Evolutionary conservation across 768 basidiomycete species (phyloP).

Genomic region (Mrakia blollopis): DNA sequence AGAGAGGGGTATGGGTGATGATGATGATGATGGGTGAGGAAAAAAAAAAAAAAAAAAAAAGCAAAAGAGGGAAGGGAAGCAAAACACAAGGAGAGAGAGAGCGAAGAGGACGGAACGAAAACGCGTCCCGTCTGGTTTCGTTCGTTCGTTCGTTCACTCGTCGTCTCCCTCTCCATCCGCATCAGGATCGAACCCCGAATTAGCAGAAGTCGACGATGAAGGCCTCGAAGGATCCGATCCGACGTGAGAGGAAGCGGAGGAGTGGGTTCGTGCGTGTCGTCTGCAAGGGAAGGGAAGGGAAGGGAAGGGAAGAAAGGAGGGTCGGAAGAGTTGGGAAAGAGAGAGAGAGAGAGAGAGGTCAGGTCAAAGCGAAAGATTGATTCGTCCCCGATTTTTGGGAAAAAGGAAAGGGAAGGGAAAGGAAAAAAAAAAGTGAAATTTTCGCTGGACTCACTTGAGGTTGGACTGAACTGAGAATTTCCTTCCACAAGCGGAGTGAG

Average conservation of each 20-base stretch:
- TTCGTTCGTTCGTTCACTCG: not conserved
- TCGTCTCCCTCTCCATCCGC: slow-evolving; percentile 9
- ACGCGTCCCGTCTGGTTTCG: too few species aligned
- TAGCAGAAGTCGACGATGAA: not conserved
- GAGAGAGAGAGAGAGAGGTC: too few species aligned
- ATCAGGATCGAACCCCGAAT: not conserved
- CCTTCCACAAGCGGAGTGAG: slow-evolving; percentile 10
- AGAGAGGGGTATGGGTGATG: too few species aligned
- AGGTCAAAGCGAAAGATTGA: not conserved
- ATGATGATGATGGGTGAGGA: not conserved
- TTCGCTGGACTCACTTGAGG: slow-evolving; percentile 25
- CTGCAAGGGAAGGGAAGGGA: not conserved
- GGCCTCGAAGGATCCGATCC: not conserved
- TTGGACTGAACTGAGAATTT: slow-evolving; percentile 31
- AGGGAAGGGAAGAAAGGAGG: not conserved
- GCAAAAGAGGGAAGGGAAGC: not conserved
- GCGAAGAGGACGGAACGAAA: too few species aligned
- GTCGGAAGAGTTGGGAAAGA: too few species aligned
- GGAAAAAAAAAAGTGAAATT: too few species aligned
- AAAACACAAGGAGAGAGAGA: not conserved
- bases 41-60: not conserved
- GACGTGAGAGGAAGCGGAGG: slow-evolving; percentile 6
- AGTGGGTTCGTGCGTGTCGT: slow-evolving; percentile 24
- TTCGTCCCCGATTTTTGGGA: not conserved
- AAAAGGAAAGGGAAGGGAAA: not conserved